Evolutionary conservation across 768 basidiomycete genomes (phyloP), one percentile per base, ranked within the genome.

Genomic region (Psilocybe azurescens): DNA sequence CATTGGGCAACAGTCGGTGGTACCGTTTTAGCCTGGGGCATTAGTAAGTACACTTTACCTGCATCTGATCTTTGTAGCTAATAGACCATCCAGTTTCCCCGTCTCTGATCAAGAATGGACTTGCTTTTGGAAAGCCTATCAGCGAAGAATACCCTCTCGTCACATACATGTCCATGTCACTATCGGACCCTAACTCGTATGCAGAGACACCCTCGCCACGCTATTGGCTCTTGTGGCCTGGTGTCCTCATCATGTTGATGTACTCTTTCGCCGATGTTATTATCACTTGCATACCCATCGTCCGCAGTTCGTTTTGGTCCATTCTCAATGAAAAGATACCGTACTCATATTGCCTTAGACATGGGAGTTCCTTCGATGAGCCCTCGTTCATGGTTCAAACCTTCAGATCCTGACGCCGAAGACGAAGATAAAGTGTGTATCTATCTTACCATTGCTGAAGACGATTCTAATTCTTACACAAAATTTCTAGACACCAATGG

Each of bases 141-240:
- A 75, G 76, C 71, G 66, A 77, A 54, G 71, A 82, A 62, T 75
- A 72, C 67, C 78, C 84, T 62, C 72, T 82, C 49, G 68, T 83
- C 18, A 79, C 80, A 11, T 83, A 84, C 70, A 59, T 69, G 30
- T 76, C 73, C 2, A 73, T 86, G 70, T 81, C 81, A 2, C 83
- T 86, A 72, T 61, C 67, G 1, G 79, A 86, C 57, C 79, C 81
- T 9, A 58, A 72, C 1, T 58, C 67, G 39, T 84, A 82, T 65
- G 62, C 80, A 60, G 72, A 74, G 24, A 63, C 64, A 0, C 84
- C 86, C 1, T 87, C 84, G 20, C 82, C 84, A 13, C 81, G 85
- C 32, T 86, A 86, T 72, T 87, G 86, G 87, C 75, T 87, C 52
- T 72, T 87, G 38, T 87, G 86, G 86, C 86, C 86, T 38, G 86